These are phyloP conservation scores for Emydomyces testavorans DNA, from an alignment of 2,329 filamentous ascomycete species.

Conservation along the genomic window DNA sequence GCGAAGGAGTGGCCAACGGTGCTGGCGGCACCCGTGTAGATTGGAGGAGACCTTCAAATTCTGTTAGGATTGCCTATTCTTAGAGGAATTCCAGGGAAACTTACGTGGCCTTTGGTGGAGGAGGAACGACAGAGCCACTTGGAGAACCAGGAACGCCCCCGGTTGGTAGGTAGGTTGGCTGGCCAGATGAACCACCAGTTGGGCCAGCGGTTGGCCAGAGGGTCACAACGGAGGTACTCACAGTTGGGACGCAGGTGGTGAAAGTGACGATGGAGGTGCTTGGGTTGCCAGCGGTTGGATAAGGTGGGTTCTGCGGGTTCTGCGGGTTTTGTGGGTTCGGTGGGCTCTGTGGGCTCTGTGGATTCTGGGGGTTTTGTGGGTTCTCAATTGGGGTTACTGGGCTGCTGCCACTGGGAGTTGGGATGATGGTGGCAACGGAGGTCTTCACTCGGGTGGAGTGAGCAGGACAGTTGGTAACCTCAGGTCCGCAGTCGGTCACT, in stretches of 20 bases:
- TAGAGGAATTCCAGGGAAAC: too few relatives aligned
- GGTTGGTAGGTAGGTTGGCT: conserved; percentile 9
- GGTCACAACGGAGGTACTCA: conserved; percentile 16
- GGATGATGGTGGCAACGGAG: conserved; percentile 5
- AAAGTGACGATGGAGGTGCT: conserved; percentile 37
- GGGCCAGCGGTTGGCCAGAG: conserved; percentile 12
- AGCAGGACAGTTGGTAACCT: conserved; percentile 30
- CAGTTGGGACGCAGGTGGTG: conserved; percentile 37
- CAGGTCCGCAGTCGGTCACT: conserved; percentile 50
- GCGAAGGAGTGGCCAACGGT: conserved; percentile 22
- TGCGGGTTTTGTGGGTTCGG: too few relatives aligned
- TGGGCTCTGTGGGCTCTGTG: too few relatives aligned
- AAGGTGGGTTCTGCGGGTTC: too few relatives aligned
- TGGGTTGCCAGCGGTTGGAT: conserved; percentile 10
- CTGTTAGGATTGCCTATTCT: too few relatives aligned
- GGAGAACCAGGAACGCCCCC: conserved; percentile 11
- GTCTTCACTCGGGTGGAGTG: conserved; percentile 10
- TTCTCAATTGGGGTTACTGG: conserved; percentile 10
- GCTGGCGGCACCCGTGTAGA: conserved; percentile 24
- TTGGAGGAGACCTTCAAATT: too few relatives aligned
- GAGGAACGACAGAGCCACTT: conserved; percentile 6
- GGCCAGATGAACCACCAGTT: conserved; percentile 13
- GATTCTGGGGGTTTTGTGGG: too few relatives aligned
- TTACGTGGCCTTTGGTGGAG: conserved; percentile 8
- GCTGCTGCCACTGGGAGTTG: conserved; percentile 6